These are phyloP conservation scores for Mycena haematopus DNA, from an alignment of 768 basidiomycete species.

Conservation along the genomic window DNA sequence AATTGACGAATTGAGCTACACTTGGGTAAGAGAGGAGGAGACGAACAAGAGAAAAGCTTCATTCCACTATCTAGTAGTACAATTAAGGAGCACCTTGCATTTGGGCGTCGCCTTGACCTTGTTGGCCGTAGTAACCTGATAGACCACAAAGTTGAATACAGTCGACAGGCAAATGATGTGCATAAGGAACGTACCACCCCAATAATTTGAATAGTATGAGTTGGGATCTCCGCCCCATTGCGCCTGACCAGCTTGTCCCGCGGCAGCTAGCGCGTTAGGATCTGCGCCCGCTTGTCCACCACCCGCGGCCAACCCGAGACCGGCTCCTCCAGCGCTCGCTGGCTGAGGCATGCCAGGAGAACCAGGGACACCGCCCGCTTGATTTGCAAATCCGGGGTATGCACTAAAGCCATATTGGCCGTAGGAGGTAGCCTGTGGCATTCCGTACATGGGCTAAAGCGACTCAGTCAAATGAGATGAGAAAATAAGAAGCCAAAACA, in stretches of 20 bases:
- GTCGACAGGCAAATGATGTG: neutral
- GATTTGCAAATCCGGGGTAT: slow-evolving; percentile 74
- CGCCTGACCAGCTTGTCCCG: slow-evolving; percentile 66
- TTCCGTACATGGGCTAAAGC: slow-evolving; percentile 84
- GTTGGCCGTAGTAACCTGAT: slow-evolving; percentile 84
- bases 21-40: slow-evolving; percentile 25
- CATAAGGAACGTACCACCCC: slow-evolving; percentile 73
- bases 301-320: slow-evolving; percentile 59
- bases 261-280: slow-evolving; percentile 56
- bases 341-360: slow-evolving; percentile 67
- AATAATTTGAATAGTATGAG: slow-evolving; percentile 82
- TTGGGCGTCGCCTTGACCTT: slow-evolving; percentile 65
- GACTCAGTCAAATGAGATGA: slow-evolving; percentile 10
- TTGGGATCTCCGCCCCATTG: slow-evolving; percentile 81
- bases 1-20: slow-evolving; percentile 32
- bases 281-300: slow-evolving; percentile 65
- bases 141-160: slow-evolving; percentile 25
- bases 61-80: slow-evolving; percentile 28
- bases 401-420: slow-evolving; percentile 81
- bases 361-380: slow-evolving; percentile 58
- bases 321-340: slow-evolving; percentile 58
- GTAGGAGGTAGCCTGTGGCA: slow-evolving; percentile 83
- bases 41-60: slow-evolving; percentile 30
- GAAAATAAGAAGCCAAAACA: slow-evolving; percentile 34
- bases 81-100: slow-evolving; percentile 57